Evolutionary conservation across 2,329 filamentous ascomycete species (phyloP).

Genomic region (Exophiala mesophila): DNA sequence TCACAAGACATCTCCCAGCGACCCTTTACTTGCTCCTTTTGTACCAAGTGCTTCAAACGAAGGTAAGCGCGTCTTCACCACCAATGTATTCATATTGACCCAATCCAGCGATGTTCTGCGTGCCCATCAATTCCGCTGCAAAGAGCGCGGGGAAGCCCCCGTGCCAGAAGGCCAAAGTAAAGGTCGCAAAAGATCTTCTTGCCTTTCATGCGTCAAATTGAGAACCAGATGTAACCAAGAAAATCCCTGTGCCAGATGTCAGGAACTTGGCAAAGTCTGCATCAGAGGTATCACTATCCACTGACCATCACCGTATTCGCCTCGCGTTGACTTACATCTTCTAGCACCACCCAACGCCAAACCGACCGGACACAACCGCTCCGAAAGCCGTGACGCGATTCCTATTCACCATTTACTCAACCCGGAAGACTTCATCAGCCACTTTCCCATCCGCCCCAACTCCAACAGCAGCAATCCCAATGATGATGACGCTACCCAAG

Average conservation of each 20-base stretch:
- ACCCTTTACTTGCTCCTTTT: constrained; percentile 22
- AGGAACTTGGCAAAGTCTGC: constrained; percentile 23
- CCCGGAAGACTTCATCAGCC: constrained; percentile 16
- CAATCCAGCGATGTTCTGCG: constrained; percentile 21
- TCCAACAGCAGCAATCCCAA: constrained; percentile 3
- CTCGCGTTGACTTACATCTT: neutral
- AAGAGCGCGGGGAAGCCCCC: constrained; percentile 21
- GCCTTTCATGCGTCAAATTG: constrained; percentile 23
- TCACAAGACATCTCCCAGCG: constrained; percentile 18
- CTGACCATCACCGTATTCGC: no score
- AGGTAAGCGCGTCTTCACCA: constrained; percentile 9
- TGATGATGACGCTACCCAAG: constrained; percentile 11
- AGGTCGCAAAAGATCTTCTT: constrained; percentile 22
- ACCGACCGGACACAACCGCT: constrained; percentile 6
- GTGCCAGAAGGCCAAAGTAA: constrained; percentile 23
- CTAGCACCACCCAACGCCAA: constrained; percentile 11
- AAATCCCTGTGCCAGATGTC: constrained; percentile 20
- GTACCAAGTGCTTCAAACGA: constrained; percentile 24
- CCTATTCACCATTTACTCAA: constrained; percentile 22
- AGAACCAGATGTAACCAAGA: constrained; percentile 22
- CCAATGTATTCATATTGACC: neutral
- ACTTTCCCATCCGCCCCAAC: constrained; percentile 17
- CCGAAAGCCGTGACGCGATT: constrained; percentile 21
- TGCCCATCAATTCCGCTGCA: constrained; percentile 23
- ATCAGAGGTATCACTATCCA: constrained; percentile 15